Evolutionary conservation across 140 eudicot species (phyloP).

Genomic region (Bidens hawaiensis): DNA sequence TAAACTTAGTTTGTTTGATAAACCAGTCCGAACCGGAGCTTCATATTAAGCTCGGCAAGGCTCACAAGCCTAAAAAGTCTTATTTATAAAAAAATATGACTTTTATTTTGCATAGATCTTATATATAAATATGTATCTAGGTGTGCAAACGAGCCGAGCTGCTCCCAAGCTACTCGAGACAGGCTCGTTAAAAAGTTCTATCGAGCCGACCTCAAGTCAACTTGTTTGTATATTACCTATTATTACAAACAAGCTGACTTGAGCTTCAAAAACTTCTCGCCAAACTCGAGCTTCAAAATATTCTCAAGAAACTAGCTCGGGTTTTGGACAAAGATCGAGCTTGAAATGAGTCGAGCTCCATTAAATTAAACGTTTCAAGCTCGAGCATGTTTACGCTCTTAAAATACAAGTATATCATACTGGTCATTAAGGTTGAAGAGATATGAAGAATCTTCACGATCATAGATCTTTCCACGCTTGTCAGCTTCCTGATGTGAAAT

Average conservation of each 20-base stretch:
- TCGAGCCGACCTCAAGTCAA: background rate
- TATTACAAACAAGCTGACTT: too few relatives aligned
- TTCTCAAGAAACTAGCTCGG: background rate
- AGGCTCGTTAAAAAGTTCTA: background rate
- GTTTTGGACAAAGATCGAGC: background rate
- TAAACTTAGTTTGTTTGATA: too few relatives aligned
- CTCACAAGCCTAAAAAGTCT: too few relatives aligned
- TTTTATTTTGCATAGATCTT: too few relatives aligned
- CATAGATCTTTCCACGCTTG: slow-evolving; percentile 95
- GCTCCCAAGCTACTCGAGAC: background rate
- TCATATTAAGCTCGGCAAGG: too few relatives aligned
- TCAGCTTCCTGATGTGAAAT: slow-evolving; percentile 95
- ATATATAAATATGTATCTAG: too few relatives aligned
- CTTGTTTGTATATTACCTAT: too few relatives aligned
- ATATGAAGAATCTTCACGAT: slow-evolving; percentile 80
- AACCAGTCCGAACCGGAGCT: too few relatives aligned
- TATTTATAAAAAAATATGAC: too few relatives aligned
- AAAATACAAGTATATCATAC: slow-evolving; percentile 25
- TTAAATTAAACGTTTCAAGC: background rate
- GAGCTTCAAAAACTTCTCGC: too few relatives aligned
- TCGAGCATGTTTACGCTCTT: background rate
- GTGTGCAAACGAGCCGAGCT: background rate
- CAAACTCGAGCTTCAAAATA: too few relatives aligned
- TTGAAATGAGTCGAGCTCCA: too few relatives aligned
- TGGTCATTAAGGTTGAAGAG: slow-evolving; percentile 86